Evolutionary conservation across 345 rosid genomes (phyloP).

Genomic region (Eucalyptus viminalis): DNA sequence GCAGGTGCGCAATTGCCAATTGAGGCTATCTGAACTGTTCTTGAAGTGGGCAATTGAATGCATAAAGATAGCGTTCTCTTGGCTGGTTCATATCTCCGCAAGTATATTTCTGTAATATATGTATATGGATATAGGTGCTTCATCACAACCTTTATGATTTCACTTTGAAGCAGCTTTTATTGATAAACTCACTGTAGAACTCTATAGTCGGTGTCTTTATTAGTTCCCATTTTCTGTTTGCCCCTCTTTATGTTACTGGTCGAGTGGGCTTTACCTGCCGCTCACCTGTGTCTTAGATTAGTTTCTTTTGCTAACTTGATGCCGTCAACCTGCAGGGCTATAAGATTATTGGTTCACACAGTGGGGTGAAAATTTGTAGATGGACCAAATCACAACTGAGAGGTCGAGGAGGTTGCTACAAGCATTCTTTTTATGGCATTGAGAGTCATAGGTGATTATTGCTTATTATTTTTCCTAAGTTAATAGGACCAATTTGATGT

Average conservation of each 20-base stretch:
- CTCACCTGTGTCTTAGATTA: neutral
- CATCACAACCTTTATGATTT: neutral
- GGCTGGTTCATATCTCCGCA: neutral
- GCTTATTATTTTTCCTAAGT: neutral
- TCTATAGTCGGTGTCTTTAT: neutral
- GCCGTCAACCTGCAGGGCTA: conserved; percentile 60
- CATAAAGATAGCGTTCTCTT: neutral
- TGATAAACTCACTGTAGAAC: neutral
- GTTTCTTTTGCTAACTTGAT: neutral
- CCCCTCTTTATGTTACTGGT: neutral
- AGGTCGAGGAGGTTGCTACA: conserved; percentile 99
- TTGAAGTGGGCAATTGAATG: neutral
- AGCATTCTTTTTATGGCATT: conserved; percentile 96
- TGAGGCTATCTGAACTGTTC: neutral
- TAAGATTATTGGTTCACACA: conserved; percentile 94
- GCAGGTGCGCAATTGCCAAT: conserved; percentile 34
- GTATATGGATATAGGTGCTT: neutral
- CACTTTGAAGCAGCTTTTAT: neutral
- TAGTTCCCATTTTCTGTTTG: neutral
- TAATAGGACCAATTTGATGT: neutral
- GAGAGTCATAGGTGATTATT: conserved; percentile 87
- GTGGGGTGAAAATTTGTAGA: conserved; percentile 96
- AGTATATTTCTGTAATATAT: neutral
- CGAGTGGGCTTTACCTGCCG: neutral
- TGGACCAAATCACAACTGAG: conserved; percentile 99